Evolutionary conservation across 2,329 filamentous ascomycete genomes (phyloP), one percentile per base, ranked within the genome.

Genomic region (Penicillium freii): DNA sequence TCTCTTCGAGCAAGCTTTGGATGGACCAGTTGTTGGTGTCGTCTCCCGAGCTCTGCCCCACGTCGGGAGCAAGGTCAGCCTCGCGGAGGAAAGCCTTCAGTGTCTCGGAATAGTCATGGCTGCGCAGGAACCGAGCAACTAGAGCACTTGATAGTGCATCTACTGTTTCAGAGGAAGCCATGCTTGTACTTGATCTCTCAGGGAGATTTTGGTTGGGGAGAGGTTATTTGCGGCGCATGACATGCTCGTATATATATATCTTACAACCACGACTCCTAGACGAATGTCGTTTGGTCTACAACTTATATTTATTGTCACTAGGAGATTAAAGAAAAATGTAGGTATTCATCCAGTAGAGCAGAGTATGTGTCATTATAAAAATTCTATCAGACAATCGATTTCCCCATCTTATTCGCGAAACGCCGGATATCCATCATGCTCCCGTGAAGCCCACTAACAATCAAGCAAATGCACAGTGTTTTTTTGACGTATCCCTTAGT

Each of bases 1-100:
- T 87, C 71, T 87, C 84, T 48, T 84, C 78, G 8, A 87, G 73
- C n/a, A 87, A 74, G 44, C 79, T 75, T 64, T 87, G 84, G 51
- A 87, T 79, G 3, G 84, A 85, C 68, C 84, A 74, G 52, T 78
- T 75, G 31, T 75, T 74, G 48, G 73, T 75, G 11, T 66, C 57
- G 10, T 61, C 65, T 40, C 62, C 63, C 13, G 58, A 60, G n/a
- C 56, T 47, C 54, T 72, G 63, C 62, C 81, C 84, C 46, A 75
- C 79, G 71, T 84, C 79, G 19, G 73, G 60, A 13, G 82, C 75
- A 19, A 87, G 73, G 6, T 77, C 80, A 10, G 84, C 82, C 69
- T 87, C 84, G 46, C 71, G 66, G 55, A 87, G 73, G 66, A 87
- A 87, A n/a, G 79, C 80, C 27, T 79, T 73, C 25, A 86, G 75